Evolutionary conservation across 345 rosid genomes (phyloP), one percentile per base, ranked within the genome.

Genomic region (Geranium rotundifolium): DNA sequence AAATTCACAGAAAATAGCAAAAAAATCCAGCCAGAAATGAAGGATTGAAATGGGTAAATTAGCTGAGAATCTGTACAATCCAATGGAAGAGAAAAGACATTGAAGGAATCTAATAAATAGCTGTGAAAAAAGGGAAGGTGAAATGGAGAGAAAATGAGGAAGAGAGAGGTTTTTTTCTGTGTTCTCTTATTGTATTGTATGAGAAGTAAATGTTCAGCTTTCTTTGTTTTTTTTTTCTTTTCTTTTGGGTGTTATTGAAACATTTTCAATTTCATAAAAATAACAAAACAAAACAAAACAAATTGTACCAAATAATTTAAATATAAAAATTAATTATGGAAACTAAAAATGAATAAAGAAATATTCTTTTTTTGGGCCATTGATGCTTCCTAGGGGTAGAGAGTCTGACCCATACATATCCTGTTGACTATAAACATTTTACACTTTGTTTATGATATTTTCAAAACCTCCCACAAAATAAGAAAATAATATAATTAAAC

Each of bases 81-180:
- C 76, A 83, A 82, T 70, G 75, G 74, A 82, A 76, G 78, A 70
- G 78, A 69, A 77, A 74, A 69, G 69, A 60, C 73, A 78, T 71
- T 65, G 59, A 70, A 81, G 81, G 91, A 84, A 85, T 80, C 88
- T 83, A 72, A 81, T 75, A 76, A 89, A 86, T 84, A 87, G 83
- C 61, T 69, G 76, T 72, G 69, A 63, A 77, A 70, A 73, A 65
- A 68, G 61, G 62, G 80, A 64, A 73, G 71, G 73, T 66, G 79
- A 74, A 80, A 77, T 63, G 63, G 60, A 39, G 62, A 70, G 69
- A 63, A 29, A 63, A 37, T 64, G 60, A 61, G 31, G 65, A 55
- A 60, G 46, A 62, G 29, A 69, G 23, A 18, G 71, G 54, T 39
- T 56, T 59, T 57, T 60, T 52, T 52, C 15, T 59, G 50, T 34